A percentile compares a stretch with the other conserved stretches of the same genome.
Evolutionary conservation across 805 yeast genomes (phyloP).

Genomic region (Kodamaea kaohsiungensis): DNA sequence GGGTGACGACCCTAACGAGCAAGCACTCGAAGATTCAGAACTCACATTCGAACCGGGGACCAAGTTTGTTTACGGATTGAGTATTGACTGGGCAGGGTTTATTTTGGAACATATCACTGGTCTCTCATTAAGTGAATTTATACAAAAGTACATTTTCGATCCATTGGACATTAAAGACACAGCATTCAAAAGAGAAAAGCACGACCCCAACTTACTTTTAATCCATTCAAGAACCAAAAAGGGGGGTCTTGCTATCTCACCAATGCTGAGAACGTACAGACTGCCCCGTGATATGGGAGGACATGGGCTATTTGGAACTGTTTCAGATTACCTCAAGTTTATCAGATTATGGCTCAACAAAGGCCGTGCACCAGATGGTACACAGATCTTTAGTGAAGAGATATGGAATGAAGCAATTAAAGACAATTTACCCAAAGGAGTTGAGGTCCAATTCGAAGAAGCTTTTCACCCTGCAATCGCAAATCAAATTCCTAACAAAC

Average conservation of each 20-base stretch:
- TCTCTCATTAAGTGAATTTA: slow-evolving; percentile 29
- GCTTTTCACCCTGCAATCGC: slow-evolving; percentile 1
- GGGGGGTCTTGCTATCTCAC: not conserved
- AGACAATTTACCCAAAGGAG: slow-evolving; percentile 5
- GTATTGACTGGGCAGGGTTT: slow-evolving; percentile 41
- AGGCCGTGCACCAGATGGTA: slow-evolving; percentile 41
- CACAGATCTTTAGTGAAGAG: slow-evolving; percentile 5
- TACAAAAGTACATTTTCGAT: slow-evolving; percentile 31
- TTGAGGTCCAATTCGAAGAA: not conserved
- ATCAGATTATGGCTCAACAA: slow-evolving; percentile 40
- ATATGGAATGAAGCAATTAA: slow-evolving; percentile 3
- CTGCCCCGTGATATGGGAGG: slow-evolving; percentile 40
- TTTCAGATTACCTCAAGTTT: slow-evolving; percentile 39
- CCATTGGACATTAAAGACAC: slow-evolving; percentile 22
- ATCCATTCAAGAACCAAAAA: slow-evolving; percentile 2
- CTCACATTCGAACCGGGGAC: slow-evolving; percentile 39
- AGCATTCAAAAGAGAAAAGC: slow-evolving; percentile 1
- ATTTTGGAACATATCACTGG: slow-evolving; percentile 37
- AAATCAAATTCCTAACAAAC: slow-evolving; percentile 4
- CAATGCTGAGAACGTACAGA: not conserved
- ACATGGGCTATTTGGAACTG: slow-evolving; percentile 41
- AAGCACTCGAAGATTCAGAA: slow-evolving; percentile 6
- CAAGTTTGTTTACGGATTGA: slow-evolving; percentile 38
- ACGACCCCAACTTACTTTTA: slow-evolving; percentile 5
- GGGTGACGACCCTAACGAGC: slow-evolving; percentile 6